These are phyloP conservation scores for Fusarium decemcellulare DNA, from an alignment of 2,329 filamentous ascomycete genomes.

Conservation along the genomic window DNA sequence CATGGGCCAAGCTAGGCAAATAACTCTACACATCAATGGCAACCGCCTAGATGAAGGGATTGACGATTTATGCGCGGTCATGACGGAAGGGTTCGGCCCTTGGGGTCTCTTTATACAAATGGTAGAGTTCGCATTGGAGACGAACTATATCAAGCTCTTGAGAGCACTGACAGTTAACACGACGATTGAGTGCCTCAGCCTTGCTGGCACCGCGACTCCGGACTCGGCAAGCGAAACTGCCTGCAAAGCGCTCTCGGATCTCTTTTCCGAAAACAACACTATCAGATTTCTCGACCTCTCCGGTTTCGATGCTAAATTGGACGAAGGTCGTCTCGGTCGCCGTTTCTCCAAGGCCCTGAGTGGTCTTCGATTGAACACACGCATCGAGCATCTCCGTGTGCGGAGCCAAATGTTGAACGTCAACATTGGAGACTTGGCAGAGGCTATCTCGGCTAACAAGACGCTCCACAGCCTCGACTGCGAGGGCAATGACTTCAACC, in stretches of 20 bases:
- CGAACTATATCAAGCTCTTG: conserved; percentile 66
- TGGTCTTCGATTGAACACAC: conserved; percentile 61
- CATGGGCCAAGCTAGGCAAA: conserved; percentile 62
- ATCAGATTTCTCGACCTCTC: conserved; percentile 70
- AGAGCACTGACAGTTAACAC: conserved; percentile 64
- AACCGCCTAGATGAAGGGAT: conserved; percentile 69
- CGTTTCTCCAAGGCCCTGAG: conserved; percentile 66
- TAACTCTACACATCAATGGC: conserved; percentile 65
- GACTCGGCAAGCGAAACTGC: conserved; percentile 62
- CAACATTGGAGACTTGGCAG: conserved; percentile 67
- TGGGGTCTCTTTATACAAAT: conserved; percentile 68
- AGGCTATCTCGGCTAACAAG: conserved; percentile 63
- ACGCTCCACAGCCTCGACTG: conserved; percentile 68
- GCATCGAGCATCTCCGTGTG: conserved; percentile 66
- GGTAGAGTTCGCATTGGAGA: conserved; percentile 69
- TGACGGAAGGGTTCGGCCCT: conserved; percentile 63
- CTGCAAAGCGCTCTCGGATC: conserved; percentile 62
- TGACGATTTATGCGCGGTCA: conserved; percentile 63
- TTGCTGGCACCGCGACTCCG: conserved; percentile 68
- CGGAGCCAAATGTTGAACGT: conserved; percentile 69
- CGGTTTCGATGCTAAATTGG: conserved; percentile 69
- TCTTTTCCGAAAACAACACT: conserved; percentile 66
- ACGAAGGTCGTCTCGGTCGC: conserved; percentile 69
- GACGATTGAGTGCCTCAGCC: conserved; percentile 65
- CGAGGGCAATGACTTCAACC: conserved; percentile 68